These are phyloP conservation scores for Solanum habrochaites DNA, from an alignment of 257 asterid species.

Conservation along the genomic window DNA sequence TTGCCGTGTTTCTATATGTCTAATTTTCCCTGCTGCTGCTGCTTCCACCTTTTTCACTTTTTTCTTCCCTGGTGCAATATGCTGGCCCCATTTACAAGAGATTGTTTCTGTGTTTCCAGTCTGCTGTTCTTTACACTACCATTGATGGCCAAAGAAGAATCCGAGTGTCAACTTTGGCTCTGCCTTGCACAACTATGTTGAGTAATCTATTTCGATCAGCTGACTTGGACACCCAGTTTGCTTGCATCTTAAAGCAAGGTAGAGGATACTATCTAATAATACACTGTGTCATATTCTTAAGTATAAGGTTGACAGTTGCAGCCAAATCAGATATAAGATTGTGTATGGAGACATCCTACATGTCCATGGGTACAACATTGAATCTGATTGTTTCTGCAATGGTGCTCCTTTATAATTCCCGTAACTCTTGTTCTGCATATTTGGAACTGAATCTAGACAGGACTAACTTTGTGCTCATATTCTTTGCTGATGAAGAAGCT, in stretches of 20 bases:
- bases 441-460: background rate
- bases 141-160: slow-evolving; percentile 94
- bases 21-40: background rate
- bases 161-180: slow-evolving; percentile 88
- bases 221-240: slow-evolving; percentile 88
- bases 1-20: background rate
- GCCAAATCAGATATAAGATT: background rate
- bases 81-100: background rate
- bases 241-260: slow-evolving; percentile 90
- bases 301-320: background rate
- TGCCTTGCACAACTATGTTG: slow-evolving; percentile 84
- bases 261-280: background rate
- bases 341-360: background rate
- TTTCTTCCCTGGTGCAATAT: background rate
- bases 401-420: background rate
- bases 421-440: background rate
- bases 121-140: slow-evolving; percentile 96
- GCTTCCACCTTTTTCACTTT: background rate
- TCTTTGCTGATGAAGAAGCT: background rate
- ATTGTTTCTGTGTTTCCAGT: slow-evolving; percentile 26
- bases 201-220: slow-evolving; percentile 95
- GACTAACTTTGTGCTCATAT: background rate
- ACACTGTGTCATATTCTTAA: background rate
- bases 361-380: background rate
- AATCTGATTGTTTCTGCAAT: background rate